Evolutionary conservation across 495 filamentous ascomycete species (phyloP).

Genomic region (Bathelium albidoporum): DNA sequence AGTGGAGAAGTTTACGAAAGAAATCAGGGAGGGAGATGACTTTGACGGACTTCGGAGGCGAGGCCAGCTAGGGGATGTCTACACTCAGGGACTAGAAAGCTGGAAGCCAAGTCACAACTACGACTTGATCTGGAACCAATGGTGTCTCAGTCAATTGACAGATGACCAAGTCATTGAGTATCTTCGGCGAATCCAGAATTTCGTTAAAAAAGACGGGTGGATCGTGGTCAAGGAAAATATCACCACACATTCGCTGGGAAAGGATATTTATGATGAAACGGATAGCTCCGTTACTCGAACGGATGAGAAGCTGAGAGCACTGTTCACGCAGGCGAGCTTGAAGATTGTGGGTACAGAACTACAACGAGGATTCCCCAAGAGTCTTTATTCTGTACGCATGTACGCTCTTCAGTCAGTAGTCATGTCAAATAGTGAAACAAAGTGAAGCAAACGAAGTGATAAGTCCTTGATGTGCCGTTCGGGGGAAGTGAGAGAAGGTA

Average conservation of each 20-base stretch:
- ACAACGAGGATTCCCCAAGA: slow-evolving; percentile 48
- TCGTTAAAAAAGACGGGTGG: slow-evolving; percentile 42
- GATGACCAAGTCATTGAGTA: slow-evolving; percentile 64
- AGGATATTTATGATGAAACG: slow-evolving; percentile 63
- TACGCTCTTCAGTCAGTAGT: slow-evolving; percentile 26
- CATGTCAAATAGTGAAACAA: neutral
- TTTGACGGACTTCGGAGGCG: slow-evolving; percentile 12
- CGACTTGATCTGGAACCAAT: slow-evolving; percentile 67
- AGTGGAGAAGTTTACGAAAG: slow-evolving; percentile 46
- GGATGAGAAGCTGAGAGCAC: slow-evolving; percentile 54
- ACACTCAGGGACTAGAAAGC: slow-evolving; percentile 62
- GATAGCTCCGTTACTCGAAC: slow-evolving; percentile 73
- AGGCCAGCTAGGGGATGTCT: slow-evolving; percentile 47
- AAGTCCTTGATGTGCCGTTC: no score
- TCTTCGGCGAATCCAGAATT: slow-evolving; percentile 48
- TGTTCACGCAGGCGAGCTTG: slow-evolving; percentile 64
- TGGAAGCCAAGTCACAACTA: slow-evolving; percentile 55
- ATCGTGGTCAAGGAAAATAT: slow-evolving; percentile 87
- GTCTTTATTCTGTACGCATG: slow-evolving; percentile 28
- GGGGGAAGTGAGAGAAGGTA: no score
- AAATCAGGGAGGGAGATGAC: slow-evolving; percentile 29
- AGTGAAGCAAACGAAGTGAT: no score
- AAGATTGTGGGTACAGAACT: slow-evolving; percentile 58
- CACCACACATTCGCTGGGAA: slow-evolving; percentile 42
- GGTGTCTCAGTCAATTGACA: slow-evolving; percentile 88